A percentile compares a stretch with the other conserved stretches of the same genome.
Conservation (phyloP, 2,329 filamentous ascomycete species). For the Fusarium sulawesiense region DNA sequence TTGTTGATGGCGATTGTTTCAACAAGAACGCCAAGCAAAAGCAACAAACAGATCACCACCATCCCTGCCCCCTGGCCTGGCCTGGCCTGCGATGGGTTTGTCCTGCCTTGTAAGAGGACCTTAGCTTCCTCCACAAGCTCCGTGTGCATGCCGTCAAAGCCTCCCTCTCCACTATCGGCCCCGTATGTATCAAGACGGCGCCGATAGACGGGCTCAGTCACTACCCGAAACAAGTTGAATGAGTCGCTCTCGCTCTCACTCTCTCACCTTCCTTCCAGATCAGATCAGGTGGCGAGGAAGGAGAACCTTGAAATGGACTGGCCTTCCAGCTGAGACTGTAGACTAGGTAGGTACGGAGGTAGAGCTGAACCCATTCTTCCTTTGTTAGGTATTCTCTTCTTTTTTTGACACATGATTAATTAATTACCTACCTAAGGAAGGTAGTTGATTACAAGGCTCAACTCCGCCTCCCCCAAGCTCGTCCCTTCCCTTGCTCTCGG, state of each 20-base stretch:
- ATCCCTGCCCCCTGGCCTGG: slow-evolving; percentile 2
- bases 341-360: background rate
- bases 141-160: slow-evolving; percentile 7
- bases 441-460: background rate
- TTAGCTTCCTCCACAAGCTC: slow-evolving; percentile 21
- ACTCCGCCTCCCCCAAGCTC: slow-evolving; percentile 19
- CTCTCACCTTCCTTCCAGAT: background rate
- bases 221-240: background rate
- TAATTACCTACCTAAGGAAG: background rate
- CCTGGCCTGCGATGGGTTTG: background rate
- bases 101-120: background rate
- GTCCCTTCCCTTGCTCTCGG: background rate
- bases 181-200: slow-evolving; percentile 14
- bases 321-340: background rate
- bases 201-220: slow-evolving; percentile 16
- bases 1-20: background rate
- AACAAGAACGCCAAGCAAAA: slow-evolving; percentile 21
- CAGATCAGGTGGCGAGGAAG: slow-evolving; percentile 30
- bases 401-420: background rate
- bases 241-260: background rate
- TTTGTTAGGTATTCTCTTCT: background rate
- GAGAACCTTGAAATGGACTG: background rate
- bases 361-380: slow-evolving; percentile 3
- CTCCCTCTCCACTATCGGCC: slow-evolving; percentile 8
- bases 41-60: slow-evolving; percentile 23